Evolutionary conservation across 2,329 filamentous ascomycete species (phyloP).

Genomic region (Colletotrichum sp.): DNA sequence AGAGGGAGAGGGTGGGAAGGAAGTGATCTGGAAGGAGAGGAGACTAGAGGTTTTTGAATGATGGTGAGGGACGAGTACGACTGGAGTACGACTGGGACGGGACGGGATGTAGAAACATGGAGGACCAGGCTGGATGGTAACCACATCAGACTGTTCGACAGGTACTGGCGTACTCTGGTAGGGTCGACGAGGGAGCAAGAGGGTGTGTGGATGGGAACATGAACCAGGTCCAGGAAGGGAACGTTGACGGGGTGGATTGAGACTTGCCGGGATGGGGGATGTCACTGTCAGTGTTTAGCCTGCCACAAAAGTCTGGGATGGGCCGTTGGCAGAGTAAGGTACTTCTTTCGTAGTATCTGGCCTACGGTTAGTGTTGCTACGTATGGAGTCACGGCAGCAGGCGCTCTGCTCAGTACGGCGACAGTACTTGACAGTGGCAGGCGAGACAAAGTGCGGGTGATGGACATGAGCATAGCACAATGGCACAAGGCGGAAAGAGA

Average conservation of each 20-base stretch:
- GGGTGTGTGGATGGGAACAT: constrained; percentile 13
- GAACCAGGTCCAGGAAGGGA: constrained; percentile 20
- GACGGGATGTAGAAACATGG: background rate
- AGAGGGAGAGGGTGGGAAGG: constrained; percentile 26
- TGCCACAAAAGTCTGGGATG: background rate
- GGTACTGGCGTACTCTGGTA: background rate
- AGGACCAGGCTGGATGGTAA: background rate
- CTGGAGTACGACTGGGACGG: background rate
- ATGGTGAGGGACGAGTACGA: constrained; percentile 24
- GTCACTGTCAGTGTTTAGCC: constrained; percentile 9
- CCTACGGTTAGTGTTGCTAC: background rate
- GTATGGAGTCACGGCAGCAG: background rate
- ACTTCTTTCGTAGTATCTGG: background rate
- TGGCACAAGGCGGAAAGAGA: background rate
- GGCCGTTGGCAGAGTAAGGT: background rate
- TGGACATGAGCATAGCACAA: background rate
- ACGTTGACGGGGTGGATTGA: constrained; percentile 13
- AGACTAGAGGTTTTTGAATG: constrained; percentile 46
- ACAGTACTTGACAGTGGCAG: background rate
- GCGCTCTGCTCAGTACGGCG: background rate
- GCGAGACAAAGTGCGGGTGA: background rate
- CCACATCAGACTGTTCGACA: background rate
- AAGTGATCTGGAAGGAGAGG: constrained; percentile 18
- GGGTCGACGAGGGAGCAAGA: background rate
- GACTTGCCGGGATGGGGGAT: constrained; percentile 18